Percentiles rank a stretch among this genome's conserved stretches.
Conservation (phyloP, 2,329 filamentous ascomycete species). For the Colletotrichum sublineola region DNA sequence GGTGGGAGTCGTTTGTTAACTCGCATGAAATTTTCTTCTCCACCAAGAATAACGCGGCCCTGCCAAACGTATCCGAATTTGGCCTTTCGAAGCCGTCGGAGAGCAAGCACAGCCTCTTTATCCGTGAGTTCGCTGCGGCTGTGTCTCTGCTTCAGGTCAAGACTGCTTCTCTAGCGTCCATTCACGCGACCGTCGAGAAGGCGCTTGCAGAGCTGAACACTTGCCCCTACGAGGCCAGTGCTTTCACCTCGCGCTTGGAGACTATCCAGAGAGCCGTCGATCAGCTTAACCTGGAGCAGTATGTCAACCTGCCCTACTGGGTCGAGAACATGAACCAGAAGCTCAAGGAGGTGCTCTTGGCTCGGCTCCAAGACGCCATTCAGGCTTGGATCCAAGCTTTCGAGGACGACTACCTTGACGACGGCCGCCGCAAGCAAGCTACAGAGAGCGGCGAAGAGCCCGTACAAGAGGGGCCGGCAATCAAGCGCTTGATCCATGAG, state of each 20-base stretch:
- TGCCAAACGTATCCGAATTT: slow-evolving; percentile 56
- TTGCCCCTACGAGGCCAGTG: slow-evolving; percentile 84
- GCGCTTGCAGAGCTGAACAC: slow-evolving; percentile 85
- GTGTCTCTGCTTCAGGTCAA: slow-evolving; percentile 92
- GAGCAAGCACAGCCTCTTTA: slow-evolving; percentile 96
- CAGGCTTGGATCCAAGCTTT: slow-evolving; percentile 90
- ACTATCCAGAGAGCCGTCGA: slow-evolving; percentile 93
- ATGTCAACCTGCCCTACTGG: slow-evolving; percentile 92
- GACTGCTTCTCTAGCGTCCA: slow-evolving; percentile 81
- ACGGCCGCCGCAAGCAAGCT: slow-evolving; percentile 65
- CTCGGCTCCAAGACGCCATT: slow-evolving; percentile 88
- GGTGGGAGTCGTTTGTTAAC: slow-evolving; percentile 98
- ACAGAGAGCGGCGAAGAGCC: slow-evolving; percentile 58
- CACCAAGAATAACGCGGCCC: slow-evolving; percentile 58
- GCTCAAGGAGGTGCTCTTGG: slow-evolving; percentile 83
- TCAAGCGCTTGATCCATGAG: slow-evolving; percentile 85
- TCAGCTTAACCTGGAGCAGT: slow-evolving; percentile 95
- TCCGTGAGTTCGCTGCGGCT: slow-evolving; percentile 89
- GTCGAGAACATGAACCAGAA: slow-evolving; percentile 87
- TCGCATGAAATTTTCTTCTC: slow-evolving; percentile 88
- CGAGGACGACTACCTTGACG: slow-evolving; percentile 69
- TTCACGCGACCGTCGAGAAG: slow-evolving; percentile 85
- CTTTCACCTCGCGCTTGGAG: slow-evolving; percentile 85
- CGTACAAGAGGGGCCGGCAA: slow-evolving; percentile 70
- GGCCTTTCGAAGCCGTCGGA: slow-evolving; percentile 71